These are phyloP conservation scores for Lonicera japonica DNA, from an alignment of 129 eudicot species.

Conservation along the genomic window DNA sequence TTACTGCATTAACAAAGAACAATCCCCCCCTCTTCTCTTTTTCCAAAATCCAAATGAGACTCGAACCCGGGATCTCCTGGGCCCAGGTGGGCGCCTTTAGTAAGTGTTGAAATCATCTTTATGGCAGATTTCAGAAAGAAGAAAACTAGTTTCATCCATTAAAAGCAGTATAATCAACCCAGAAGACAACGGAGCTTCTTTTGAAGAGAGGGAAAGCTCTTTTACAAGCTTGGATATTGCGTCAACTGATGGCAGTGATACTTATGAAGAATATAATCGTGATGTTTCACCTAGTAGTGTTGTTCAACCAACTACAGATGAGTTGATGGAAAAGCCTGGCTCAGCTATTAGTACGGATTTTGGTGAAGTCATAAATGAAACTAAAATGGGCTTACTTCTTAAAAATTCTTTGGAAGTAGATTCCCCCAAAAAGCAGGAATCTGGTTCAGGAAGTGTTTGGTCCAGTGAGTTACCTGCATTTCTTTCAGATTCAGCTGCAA, in stretches of 20 bases:
- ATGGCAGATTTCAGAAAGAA: constrained; percentile 87
- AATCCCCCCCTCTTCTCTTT: background rate
- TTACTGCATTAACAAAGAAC: too few relatives aligned
- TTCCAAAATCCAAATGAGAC: too few relatives aligned
- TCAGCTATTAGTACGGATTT: constrained; percentile 7
- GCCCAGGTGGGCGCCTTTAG: too few relatives aligned
- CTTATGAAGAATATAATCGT: constrained; percentile 14
- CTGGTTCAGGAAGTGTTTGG: constrained; percentile 8
- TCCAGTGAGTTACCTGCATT: constrained; percentile 23
- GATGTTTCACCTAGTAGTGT: constrained; percentile 11
- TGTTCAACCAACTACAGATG: background rate
- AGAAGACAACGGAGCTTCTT: constrained; percentile 23
- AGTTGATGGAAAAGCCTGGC: constrained; percentile 4
- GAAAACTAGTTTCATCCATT: constrained; percentile 61
- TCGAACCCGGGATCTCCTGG: too few relatives aligned
- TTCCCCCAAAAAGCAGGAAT: constrained; percentile 16
- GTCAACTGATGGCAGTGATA: constrained; percentile 18
- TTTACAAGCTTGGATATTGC: constrained; percentile 24
- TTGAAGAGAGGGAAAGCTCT: constrained; percentile 32
- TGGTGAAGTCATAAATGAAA: constrained; percentile 24
- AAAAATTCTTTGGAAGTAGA: constrained; percentile 23
- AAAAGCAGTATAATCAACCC: constrained; percentile 35
- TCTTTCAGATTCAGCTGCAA: constrained; percentile 16
- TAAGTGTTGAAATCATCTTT: background rate
- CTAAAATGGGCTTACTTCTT: constrained; percentile 21